Evolutionary conservation across 805 yeast species (phyloP).

Genomic region (Candida gorgasii): DNA sequence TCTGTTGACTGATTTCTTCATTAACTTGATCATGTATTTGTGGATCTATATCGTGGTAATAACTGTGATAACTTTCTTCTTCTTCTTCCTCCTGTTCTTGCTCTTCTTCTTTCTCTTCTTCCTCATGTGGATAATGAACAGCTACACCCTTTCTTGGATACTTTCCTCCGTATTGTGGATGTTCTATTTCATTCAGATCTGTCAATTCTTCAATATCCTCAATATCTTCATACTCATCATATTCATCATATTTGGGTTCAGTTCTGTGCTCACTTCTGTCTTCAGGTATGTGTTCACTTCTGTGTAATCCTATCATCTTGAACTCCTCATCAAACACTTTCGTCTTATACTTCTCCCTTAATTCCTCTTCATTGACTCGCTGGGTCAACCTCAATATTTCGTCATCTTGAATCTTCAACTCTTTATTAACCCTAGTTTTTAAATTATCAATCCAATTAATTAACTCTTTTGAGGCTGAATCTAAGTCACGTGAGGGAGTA

Average conservation of each 20-base stretch:
- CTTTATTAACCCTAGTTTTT: slow-evolving; percentile 20
- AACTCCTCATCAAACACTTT: slow-evolving; percentile 13
- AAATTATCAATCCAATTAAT: slow-evolving; percentile 33
- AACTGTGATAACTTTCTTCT: neutral
- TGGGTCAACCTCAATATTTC: slow-evolving; percentile 18
- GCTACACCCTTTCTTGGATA: neutral
- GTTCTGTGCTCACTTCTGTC: neutral
- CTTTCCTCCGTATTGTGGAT: slow-evolving; percentile 1
- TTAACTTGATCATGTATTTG: slow-evolving; percentile 15
- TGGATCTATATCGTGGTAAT: neutral
- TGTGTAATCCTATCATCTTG: neutral
- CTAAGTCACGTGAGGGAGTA: neutral
- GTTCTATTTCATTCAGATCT: neutral
- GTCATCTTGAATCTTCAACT: slow-evolving; percentile 20
- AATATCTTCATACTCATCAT: slow-evolving; percentile 4
- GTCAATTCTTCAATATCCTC: slow-evolving; percentile 1
- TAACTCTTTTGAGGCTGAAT: slow-evolving; percentile 16
- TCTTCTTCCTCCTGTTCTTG: slow-evolving; percentile 46
- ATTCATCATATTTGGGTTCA: neutral
- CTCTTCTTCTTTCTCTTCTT: slow-evolving; percentile 3
- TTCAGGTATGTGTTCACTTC: slow-evolving; percentile 10
- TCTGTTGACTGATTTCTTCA: slow-evolving; percentile 44
- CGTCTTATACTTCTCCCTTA: slow-evolving; percentile 23
- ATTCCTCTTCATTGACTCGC: slow-evolving; percentile 17
- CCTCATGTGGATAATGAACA: slow-evolving; percentile 2